Conservation (phyloP, 1,284 basidiomycete species). For the Ganoderma boninense region DNA sequence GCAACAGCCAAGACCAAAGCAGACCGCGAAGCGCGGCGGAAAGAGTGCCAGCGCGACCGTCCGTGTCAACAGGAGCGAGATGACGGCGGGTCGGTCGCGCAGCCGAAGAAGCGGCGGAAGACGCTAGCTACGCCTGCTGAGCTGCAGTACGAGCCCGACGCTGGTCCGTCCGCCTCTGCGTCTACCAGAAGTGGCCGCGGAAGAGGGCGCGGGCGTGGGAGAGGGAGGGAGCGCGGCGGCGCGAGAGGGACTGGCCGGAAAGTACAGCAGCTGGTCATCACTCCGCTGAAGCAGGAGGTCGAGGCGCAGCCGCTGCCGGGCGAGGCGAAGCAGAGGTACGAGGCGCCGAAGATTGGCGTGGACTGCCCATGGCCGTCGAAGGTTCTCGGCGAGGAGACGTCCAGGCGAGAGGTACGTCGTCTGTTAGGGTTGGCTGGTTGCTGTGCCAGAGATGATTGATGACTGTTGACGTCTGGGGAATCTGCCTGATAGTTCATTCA, state of each 20-base stretch:
- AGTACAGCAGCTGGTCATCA: conserved; percentile 3
- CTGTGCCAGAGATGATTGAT: not conserved
- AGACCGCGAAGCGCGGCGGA: conserved; percentile 9
- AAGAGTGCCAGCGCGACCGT: conserved; percentile 9
- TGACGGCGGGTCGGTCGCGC: not conserved
- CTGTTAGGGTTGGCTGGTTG: too few species aligned
- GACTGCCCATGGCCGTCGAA: conserved; percentile 29
- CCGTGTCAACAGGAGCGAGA: conserved; percentile 15
- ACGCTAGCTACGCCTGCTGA: not conserved
- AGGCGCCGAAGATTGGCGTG: conserved; percentile 23
- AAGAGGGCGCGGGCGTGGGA: conserved; percentile 1
- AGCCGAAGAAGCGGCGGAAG: conserved; percentile 26
- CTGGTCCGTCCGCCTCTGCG: not conserved
- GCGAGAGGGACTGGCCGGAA: conserved; percentile 1
- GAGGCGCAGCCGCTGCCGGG: not conserved
- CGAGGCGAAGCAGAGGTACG: conserved; percentile 14
- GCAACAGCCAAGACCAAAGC: not conserved
- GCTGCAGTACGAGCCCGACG: not conserved
- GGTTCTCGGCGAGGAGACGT: conserved; percentile 23
- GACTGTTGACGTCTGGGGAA: too few species aligned
- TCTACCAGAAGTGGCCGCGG: not conserved
- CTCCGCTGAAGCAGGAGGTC: not conserved
- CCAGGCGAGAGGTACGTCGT: conserved; percentile 27
- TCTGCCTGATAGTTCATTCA: conserved; percentile 19
- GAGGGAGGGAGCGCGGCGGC: conserved; percentile 3